Percentiles rank a stretch among this genome's conserved stretches.
Conservation (phyloP, 441 rosid species). For the Raphanus hybrid region DNA sequence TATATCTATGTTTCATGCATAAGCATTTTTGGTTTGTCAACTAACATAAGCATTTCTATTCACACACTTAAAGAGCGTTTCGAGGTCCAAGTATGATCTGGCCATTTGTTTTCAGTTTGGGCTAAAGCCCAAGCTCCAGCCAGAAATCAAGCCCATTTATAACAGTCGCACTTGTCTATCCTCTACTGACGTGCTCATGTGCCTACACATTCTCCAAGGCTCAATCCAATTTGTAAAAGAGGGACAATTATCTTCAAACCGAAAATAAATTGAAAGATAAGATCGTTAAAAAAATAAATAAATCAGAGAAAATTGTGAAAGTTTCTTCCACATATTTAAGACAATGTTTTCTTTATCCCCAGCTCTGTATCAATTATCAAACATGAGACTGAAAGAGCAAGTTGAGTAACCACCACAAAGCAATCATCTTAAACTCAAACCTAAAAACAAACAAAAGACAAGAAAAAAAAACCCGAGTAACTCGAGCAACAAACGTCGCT, state of each 20-base stretch:
- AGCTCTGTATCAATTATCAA: slow-evolving; percentile 28
- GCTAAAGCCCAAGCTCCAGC: slow-evolving; percentile 1
- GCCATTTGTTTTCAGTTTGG: slow-evolving; percentile 4
- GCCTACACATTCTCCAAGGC: slow-evolving; percentile 32
- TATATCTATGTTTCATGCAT: no score
- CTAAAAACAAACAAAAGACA: slow-evolving; percentile 29
- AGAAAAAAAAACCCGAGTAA: neutral
- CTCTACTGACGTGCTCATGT: neutral
- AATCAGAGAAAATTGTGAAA: slow-evolving; percentile 7
- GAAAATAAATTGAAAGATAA: slow-evolving; percentile 2
- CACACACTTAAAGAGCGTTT: neutral
- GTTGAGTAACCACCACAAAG: slow-evolving; percentile 39
- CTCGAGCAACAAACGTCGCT: slow-evolving; percentile 16
- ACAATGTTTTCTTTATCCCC: neutral
- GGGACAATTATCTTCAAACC: slow-evolving; percentile 21
- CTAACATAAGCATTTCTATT: neutral
- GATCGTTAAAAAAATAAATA: neutral
- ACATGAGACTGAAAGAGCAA: slow-evolving; percentile 29
- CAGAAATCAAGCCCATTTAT: slow-evolving; percentile 17
- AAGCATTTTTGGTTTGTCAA: no score
- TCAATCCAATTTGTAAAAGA: slow-evolving; percentile 19
- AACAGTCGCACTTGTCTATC: neutral
- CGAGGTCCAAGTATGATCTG: neutral
- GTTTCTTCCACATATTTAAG: slow-evolving; percentile 27
- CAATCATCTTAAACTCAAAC: slow-evolving; percentile 36